Base-by-base conservation (phyloP, 345 rosid species). In the Syzygium jambos region DNA sequence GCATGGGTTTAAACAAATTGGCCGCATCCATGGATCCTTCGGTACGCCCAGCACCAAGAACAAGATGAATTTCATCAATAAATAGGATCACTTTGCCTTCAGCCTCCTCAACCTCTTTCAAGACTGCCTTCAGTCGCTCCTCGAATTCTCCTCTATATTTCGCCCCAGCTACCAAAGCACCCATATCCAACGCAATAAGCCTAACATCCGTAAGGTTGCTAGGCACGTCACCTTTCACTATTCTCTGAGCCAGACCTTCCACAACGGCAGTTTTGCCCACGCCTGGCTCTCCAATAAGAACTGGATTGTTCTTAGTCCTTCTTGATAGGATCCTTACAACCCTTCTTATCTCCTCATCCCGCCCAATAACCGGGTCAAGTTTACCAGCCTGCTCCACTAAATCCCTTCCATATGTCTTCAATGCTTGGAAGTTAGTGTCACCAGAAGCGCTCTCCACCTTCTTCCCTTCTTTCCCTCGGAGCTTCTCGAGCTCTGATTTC, bases 21-120 rank as follows among this genome's bases (percentile, higher is more conserved):
- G 99, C 99, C 15, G 98, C 99, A 92, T 97, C 99, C 99, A 97
- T 97, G 1, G 99, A 96, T 3, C 98, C 98, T 88, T 96, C 98
- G 0, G 96, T 92, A 61, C 97, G 92, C 7, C 99, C 99, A 52
- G 98, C 99, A n/a, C 98, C 98, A 8, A 97, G 97, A 85, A 95
- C 99, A n/a, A 97, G 93, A 84, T 97, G 98, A 78, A 97, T 96
- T 88, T 97, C 99, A 91, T 97, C 99, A 11, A 97, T 97, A 55
- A 97, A 97, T 84, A 97, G 91, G 56, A 97, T 97, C 63, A 96
- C 99, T 89, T 96, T 97, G 34, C 99, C 99, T 56, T 95, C 94
- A 52, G 98, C 98, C 19, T 97, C 99, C 73, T 97, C 98, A 41
- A 97, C 99, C 90, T 97, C 99, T 88, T 97, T 96, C 91, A 97